Conservation (phyloP, 2,329 filamentous ascomycete genomes). For the Xenosphaeropsis pyriputrescens region DNA sequence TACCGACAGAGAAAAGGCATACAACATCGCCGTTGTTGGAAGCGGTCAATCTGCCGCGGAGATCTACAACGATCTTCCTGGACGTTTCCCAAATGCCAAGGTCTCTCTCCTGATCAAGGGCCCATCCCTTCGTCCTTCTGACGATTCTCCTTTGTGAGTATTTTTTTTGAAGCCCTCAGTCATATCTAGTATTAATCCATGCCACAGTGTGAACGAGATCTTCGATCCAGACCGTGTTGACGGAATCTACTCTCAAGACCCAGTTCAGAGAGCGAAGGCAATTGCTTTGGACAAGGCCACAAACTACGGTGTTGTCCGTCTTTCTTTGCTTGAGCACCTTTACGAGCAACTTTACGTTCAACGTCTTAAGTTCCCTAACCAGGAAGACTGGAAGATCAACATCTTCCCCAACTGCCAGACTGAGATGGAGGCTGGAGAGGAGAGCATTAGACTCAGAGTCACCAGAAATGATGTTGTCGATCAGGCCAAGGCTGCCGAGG, state of each 20-base stretch:
- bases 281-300: conserved; percentile 65
- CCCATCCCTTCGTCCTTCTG: conserved; percentile 73
- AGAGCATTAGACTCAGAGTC: conserved; percentile 3
- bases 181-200: conserved; percentile 24
- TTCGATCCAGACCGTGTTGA: conserved; percentile 85
- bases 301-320: conserved; percentile 87
- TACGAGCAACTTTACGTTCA: conserved; percentile 85
- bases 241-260: conserved; percentile 53
- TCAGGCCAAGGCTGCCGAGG: conserved; percentile 23
- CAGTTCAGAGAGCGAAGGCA: conserved; percentile 39
- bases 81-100: conserved; percentile 65
- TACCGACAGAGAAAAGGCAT: conserved; percentile 31
- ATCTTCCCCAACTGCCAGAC: conserved; percentile 45
- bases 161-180: not conserved
- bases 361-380: conserved; percentile 51
- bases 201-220: conserved; percentile 63
- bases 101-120: conserved; percentile 71
- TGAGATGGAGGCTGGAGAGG: not conserved
- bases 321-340: conserved; percentile 79
- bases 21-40: conserved; percentile 60
- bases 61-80: conserved; percentile 82
- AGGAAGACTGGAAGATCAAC: conserved; percentile 65
- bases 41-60: conserved; percentile 89
- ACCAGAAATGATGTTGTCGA: not conserved
- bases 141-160: conserved; percentile 35